A percentile compares a stretch with the other conserved stretches of the same genome.
These are phyloP conservation scores for Rhodotorula paludigena DNA, from an alignment of 768 basidiomycete genomes.

Conservation along the genomic window DNA sequence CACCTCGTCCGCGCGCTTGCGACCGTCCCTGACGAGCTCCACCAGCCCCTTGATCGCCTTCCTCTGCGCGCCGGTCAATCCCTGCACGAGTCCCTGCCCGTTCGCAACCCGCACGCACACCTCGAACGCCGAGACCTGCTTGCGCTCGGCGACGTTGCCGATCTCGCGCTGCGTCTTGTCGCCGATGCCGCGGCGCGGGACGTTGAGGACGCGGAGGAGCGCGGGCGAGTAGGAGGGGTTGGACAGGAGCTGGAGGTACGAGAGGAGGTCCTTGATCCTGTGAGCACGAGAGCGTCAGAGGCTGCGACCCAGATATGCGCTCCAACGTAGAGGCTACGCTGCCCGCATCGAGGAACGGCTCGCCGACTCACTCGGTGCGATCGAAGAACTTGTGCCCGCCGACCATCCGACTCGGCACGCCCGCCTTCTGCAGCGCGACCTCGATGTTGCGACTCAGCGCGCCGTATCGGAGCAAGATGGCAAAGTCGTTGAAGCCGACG, in stretches of 20 bases:
- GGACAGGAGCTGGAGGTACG: slow-evolving; percentile 75
- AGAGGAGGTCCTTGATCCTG: slow-evolving; percentile 73
- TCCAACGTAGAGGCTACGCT: neutral
- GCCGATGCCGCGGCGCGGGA: slow-evolving; percentile 67
- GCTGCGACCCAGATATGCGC: too few species aligned
- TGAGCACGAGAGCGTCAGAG: too few species aligned
- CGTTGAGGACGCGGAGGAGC: slow-evolving; percentile 66
- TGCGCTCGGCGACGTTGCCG: slow-evolving; percentile 54
- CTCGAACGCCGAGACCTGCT: slow-evolving; percentile 56
- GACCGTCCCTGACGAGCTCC: slow-evolving; percentile 55
- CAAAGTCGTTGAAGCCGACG: slow-evolving; percentile 70
- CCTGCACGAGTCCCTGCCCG: slow-evolving; percentile 49
- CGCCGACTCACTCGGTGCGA: slow-evolving; percentile 58
- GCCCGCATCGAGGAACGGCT: slow-evolving; percentile 14
- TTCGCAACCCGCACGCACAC: slow-evolving; percentile 44
- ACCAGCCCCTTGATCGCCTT: slow-evolving; percentile 63
- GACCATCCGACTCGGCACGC: slow-evolving; percentile 71
- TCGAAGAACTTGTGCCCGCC: slow-evolving; percentile 81
- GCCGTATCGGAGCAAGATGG: slow-evolving; percentile 76
- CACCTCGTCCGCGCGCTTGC: slow-evolving; percentile 58
- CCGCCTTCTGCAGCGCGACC: slow-evolving; percentile 65
- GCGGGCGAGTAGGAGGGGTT: slow-evolving; percentile 62
- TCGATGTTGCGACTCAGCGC: slow-evolving; percentile 72
- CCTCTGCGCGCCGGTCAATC: slow-evolving; percentile 64
- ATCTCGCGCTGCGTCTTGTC: slow-evolving; percentile 55